Evolutionary conservation across 371 early-diverging fungal species (phyloP), one percentile per base, ranked within the genome.

Genomic region (Apophysomyces variabilis): DNA sequence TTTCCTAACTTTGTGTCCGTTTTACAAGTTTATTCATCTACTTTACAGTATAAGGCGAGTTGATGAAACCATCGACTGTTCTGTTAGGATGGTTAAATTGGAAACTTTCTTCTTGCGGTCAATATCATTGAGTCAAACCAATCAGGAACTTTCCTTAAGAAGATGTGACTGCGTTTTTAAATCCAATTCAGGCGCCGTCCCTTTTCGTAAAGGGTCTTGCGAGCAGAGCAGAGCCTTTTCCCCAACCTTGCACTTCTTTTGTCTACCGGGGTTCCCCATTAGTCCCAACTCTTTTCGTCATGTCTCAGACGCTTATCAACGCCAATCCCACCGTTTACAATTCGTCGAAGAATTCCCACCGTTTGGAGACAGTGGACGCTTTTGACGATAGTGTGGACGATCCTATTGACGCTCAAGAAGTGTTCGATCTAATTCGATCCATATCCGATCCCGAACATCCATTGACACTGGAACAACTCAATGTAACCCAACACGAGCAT

Each of bases 391-490:
- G 76, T 67, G 69, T 88, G 21, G 71, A 70, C 38, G 96, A 95
- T 78, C 81, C 83, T 26, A 89, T 96, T 66, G 97, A 96, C 70
- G 77, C 90, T 6, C 88, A 92, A 69, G 96, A 96, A 74, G 87
- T 96, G 18, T 96, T 93, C 83, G 93, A 99, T 66, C 85, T 99
- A 38, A 94, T 99, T 66, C 89, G 99, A 38, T 90, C 95, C 70
- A 99, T 99, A 77, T 95, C 95, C 70, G 99, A 99, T 78, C 99
- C 99, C 5, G 99, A 99, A 78, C 99, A 99, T 81, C 96, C 99
- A 60, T 83, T 97, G 62, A 95, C 97, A 8, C 83, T 97, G 36
- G 99, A 97, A 76, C 96, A 97, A 74, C 89, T 97, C 41, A 94
- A 96, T 76, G 97, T 99, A 12, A 88, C 94, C 26, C 95, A 94